Base-by-base conservation (phyloP, 2,329 filamentous ascomycete genomes). In the Curvularia sp. region DNA sequence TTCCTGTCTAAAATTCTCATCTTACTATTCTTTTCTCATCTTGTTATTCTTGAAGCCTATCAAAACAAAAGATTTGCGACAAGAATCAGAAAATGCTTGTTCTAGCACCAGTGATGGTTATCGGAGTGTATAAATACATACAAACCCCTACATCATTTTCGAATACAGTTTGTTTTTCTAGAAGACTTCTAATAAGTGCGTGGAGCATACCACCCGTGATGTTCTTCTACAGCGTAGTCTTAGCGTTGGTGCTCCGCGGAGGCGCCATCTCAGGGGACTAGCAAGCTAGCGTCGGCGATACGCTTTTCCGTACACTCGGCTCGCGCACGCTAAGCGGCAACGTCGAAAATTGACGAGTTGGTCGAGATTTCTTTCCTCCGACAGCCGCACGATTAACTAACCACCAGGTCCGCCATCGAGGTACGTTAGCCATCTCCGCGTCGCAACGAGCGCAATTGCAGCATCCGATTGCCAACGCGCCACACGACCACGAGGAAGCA, bases 391-490 rank as follows among this genome's bases (percentile, higher is more conserved):
- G 72, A 57, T 49, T 43, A 49, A 74, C 71, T 75, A 75, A 74
- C 71, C 53, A 66, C 65, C 51, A 74, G 72, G 70, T 74, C 60
- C 66, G 60, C 56, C 60, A 60, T 64, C 56, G 52, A 70, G 72
- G 72, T 74, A 73, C 63, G 71, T 56, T 21, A 36, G 52, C 52
- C 19, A 57, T 34, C 18, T 9, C 21, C 47, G 38, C 25, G 46
- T 12, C 19, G 28, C 53, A 49, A 32, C 41, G 36, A 49, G 38
- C 47, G 50, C 50, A 54, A 38, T 49, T 62, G 68, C 60, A 70
- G 54, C 39, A n/a, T 41, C 45, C 12, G 3, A 10, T 28, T 13
- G 41, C 27, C 36, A 57, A 42, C 12, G 36, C 55, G 47, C 36
- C 36, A 36, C 41, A 19, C 46, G 30, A 9, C 46, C 46, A 18